Percentiles rank a stretch among this genome's conserved stretches.
Conservation (phyloP, 2,329 filamentous ascomycete genomes). For the Gremmenia infestans region DNA sequence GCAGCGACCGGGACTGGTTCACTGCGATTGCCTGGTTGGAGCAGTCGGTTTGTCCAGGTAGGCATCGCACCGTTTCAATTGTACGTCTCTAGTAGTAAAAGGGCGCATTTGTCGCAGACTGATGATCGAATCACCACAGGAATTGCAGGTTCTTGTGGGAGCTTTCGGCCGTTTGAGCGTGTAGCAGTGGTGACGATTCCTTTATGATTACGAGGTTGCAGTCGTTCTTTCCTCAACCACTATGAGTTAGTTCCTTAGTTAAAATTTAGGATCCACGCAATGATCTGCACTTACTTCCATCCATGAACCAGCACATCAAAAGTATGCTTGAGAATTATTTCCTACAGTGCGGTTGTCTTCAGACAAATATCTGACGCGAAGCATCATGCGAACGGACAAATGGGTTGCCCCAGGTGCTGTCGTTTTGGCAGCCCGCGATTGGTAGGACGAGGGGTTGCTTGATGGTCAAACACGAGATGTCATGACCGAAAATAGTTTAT, state of each 20-base stretch:
- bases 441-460: not conserved
- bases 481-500: too few relatives aligned
- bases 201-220: constrained; percentile 1
- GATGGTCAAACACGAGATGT: constrained; percentile 11
- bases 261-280: not conserved
- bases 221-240: constrained; percentile 4
- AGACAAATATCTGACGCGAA: not conserved
- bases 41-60: constrained; percentile 29
- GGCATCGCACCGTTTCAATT: constrained; percentile 27
- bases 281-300: constrained; percentile 3
- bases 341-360: not conserved
- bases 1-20: constrained; percentile 14
- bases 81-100: constrained; percentile 9
- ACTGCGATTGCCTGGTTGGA: constrained; percentile 25
- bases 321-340: not conserved
- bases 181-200: not conserved
- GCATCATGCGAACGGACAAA: constrained; percentile 6
- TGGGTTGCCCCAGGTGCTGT: not conserved
- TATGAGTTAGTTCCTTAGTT: constrained; percentile 1
- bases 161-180: not conserved
- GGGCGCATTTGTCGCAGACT: constrained; percentile 12
- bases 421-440: constrained; percentile 12
- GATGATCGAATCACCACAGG: constrained; percentile 18
- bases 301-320: not conserved
- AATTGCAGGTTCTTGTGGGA: not conserved